phyloP scores from a whole-genome alignment of 2,329 filamentous ascomycete genomes.

The Aspergillus eucalypticola region DNA sequence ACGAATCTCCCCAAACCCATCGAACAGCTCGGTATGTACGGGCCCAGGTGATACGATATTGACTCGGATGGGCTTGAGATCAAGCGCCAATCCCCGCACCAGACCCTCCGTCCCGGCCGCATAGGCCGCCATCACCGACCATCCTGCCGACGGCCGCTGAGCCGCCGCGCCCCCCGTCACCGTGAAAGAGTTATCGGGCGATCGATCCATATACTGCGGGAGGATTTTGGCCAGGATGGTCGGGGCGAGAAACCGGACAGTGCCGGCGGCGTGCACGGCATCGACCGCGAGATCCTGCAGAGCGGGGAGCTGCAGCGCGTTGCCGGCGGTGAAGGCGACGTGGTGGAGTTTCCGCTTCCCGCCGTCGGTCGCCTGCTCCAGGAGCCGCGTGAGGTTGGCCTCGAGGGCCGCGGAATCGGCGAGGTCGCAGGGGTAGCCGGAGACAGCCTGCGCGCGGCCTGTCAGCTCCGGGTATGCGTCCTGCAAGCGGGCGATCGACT shows the following conservation, averaged over 20 bases:
- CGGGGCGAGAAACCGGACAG: slow-evolving; percentile 37
- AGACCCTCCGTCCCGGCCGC: slow-evolving; percentile 34
- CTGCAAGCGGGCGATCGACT: slow-evolving; percentile 43
- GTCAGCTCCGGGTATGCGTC: slow-evolving; percentile 36
- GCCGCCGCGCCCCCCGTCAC: slow-evolving; percentile 43
- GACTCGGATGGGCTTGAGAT: slow-evolving; percentile 44
- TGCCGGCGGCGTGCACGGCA: slow-evolving; percentile 20
- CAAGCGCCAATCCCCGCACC: slow-evolving; percentile 40
- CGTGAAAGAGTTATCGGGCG: slow-evolving; percentile 35
- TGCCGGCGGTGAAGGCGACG: slow-evolving; percentile 54
- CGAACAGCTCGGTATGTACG: not conserved
- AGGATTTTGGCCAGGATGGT: slow-evolving; percentile 44
- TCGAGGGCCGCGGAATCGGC: slow-evolving; percentile 45
- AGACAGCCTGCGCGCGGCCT: slow-evolving; percentile 33
- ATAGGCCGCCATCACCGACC: slow-evolving; percentile 31
- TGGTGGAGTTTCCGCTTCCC: slow-evolving; percentile 46
- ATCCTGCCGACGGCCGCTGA: slow-evolving; percentile 37
- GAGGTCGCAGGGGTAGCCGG: slow-evolving; percentile 48
- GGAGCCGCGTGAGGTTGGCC: slow-evolving; percentile 42
- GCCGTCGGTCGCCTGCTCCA: slow-evolving; percentile 37
- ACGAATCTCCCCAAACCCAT: not conserved
- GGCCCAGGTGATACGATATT: slow-evolving; percentile 44
- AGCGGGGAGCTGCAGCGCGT: slow-evolving; percentile 25
- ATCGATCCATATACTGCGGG: slow-evolving; percentile 35
- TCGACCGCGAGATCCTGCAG: slow-evolving; percentile 30